Conservation (phyloP, 805 yeast genomes). For the Wickerhamiella cacticola region DNA sequence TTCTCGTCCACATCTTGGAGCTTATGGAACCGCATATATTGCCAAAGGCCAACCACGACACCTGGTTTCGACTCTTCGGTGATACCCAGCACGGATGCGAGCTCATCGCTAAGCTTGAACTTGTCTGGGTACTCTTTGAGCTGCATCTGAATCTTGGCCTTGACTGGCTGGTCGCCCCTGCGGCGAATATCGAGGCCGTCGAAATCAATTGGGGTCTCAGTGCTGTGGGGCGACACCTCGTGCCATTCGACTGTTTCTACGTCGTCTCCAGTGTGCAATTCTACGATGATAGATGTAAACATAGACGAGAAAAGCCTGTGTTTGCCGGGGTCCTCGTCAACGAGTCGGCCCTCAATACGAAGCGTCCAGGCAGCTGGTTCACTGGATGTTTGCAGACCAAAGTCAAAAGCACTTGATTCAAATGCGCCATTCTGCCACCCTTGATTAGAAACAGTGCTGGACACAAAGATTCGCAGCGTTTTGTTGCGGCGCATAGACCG, state of each 20-base stretch:
- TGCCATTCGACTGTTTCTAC: constrained; percentile 76
- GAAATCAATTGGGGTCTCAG: constrained; percentile 39
- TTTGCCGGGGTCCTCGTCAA: constrained; percentile 39
- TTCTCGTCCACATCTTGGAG: constrained; percentile 47
- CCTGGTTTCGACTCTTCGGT: constrained; percentile 78
- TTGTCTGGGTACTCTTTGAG: constrained; percentile 63
- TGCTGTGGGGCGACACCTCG: constrained; percentile 32
- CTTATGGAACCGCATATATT: constrained; percentile 55
- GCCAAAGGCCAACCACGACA: constrained; percentile 67
- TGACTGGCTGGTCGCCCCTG: constrained; percentile 52
- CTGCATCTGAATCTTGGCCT: constrained; percentile 64
- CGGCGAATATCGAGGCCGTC: constrained; percentile 87
- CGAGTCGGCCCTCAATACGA: constrained; percentile 73
- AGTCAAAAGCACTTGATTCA: constrained; percentile 13
- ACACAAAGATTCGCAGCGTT: constrained; percentile 63
- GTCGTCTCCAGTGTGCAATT: constrained; percentile 34
- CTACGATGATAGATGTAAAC: constrained; percentile 74
- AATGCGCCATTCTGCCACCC: constrained; percentile 55
- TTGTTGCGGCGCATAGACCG: constrained; percentile 41
- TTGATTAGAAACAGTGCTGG: constrained; percentile 73
- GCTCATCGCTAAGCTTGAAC: constrained; percentile 49
- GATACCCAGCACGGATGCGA: constrained; percentile 62
- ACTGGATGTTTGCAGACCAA: not conserved
- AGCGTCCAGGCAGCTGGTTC: constrained; percentile 52
- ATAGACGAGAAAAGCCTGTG: constrained; percentile 65